Base-by-base conservation (phyloP, 495 filamentous ascomycete genomes). In the Hyaloscypha bicolor region DNA sequence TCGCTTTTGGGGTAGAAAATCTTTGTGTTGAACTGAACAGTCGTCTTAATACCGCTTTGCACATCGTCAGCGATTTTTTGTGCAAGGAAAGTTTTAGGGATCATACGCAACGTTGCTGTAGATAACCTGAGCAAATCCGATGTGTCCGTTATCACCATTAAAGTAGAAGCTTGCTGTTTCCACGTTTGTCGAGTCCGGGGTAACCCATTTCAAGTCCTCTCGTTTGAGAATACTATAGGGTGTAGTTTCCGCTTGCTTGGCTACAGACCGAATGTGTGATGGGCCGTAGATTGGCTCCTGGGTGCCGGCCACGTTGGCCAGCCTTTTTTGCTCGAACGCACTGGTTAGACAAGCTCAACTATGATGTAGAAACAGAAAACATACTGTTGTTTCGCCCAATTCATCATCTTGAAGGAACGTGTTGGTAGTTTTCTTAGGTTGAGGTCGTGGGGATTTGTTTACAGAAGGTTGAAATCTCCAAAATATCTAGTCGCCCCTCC, bases 161-260 rank as follows among this genome's bases (percentile, higher is more conserved):
- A 96, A 78, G 80, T 99, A 98, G 81, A 97, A 99, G 66, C 86
- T 93, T 80, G 97, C 91, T n/a, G 93, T 97, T 81, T 99, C 95
- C 64, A 97, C 95, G 74, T 85, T 89, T 67, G 95, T 98, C 67
- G 88, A 90, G 62, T 93, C 90, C 82, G 91, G 83, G 5, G 84
- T 87, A 65, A 79, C 78, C 95, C 95, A 99, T 84, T 85, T 90
- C 69, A 97, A 71, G 73, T 94, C 88, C 8, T 94, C 86, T 73
- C 88, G 90, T 63, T 82, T 86, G 72, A 93, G 75, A 73, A 93
- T 90, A 33, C 91, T 91, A 76, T 90, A 96, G n/a, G 93, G 90
- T 4, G 87, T 90, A 51, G 86, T 85, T 75, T 90, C 84, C 64
- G 92, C 84, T 79, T 97, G 93, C 70, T 90, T 82, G 63, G 90